phyloP scores from a whole-genome alignment of 306 rosid species.

The Abrus precatorius region DNA sequence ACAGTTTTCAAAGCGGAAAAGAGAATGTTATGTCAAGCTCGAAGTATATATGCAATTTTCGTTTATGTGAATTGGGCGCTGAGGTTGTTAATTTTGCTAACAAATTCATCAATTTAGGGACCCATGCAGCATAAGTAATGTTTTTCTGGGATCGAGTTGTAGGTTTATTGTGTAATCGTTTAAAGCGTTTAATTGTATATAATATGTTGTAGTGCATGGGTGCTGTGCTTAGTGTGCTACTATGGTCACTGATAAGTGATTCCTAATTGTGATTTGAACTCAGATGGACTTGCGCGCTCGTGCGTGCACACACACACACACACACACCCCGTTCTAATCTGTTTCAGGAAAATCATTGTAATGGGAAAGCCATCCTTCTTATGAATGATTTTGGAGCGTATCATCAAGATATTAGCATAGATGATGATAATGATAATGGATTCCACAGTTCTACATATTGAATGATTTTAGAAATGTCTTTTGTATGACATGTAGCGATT shows the following conservation, averaged over 20 bases:
- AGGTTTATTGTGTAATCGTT: neutral
- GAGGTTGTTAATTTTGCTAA: neutral
- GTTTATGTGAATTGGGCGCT: neutral
- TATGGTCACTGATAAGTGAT: slow-evolving; percentile 30
- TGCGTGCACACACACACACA: neutral
- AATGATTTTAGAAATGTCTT: slow-evolving; percentile 21
- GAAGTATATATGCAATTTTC: neutral
- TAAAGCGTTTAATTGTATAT: slow-evolving; percentile 48
- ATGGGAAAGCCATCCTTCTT: slow-evolving; percentile 46
- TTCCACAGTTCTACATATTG: slow-evolving; percentile 69
- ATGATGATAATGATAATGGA: slow-evolving; percentile 62
- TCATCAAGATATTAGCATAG: slow-evolving; percentile 56
- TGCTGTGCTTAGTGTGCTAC: slow-evolving; percentile 74
- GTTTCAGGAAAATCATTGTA: slow-evolving; percentile 50
- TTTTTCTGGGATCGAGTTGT: neutral
- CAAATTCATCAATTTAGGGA: neutral
- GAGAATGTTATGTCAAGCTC: neutral
- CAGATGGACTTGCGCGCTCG: slow-evolving; percentile 30
- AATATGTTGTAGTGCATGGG: slow-evolving; percentile 81
- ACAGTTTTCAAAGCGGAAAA: neutral
- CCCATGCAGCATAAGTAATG: neutral
- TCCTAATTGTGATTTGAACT: slow-evolving; percentile 54
- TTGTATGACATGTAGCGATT: neutral
- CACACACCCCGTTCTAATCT: slow-evolving; percentile 29
- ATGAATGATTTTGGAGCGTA: slow-evolving; percentile 59